Percentiles rank a stretch among this genome's conserved stretches.
Conservation (phyloP, 169 alveolate species). For the Plasmodium cynomolgi region DNA sequence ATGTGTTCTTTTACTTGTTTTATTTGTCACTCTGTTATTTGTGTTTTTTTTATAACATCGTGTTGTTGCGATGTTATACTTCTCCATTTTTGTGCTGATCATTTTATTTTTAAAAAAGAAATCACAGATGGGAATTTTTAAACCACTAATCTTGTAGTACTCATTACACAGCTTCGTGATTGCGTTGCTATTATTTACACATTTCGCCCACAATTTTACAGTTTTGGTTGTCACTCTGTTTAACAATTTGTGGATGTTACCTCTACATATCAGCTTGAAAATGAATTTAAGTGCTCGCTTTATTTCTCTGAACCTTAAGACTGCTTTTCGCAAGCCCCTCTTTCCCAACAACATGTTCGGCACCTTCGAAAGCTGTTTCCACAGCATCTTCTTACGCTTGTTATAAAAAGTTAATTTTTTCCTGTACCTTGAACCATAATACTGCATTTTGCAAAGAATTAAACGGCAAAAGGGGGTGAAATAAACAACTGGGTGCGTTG, state of each 20-base stretch:
- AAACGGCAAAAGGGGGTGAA: conserved; percentile 1
- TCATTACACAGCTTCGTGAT: conserved; percentile 25
- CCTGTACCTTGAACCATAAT: conserved; percentile 33
- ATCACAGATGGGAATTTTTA: conserved; percentile 8
- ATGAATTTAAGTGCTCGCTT: conserved; percentile 20
- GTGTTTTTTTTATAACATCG: neutral
- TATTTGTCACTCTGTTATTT: conserved; percentile 4
- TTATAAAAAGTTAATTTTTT: conserved; percentile 9
- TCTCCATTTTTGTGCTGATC: conserved; percentile 9
- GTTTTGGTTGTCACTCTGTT: conserved; percentile 5
- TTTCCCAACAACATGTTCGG: conserved; percentile 18
- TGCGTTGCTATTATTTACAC: conserved; percentile 17
- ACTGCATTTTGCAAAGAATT: conserved; percentile 13
- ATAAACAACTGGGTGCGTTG: conserved; percentile 6
- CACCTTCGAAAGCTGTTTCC: conserved; percentile 39
- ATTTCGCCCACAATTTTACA: conserved; percentile 36
- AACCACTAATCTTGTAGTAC: conserved; percentile 5
- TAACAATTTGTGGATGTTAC: conserved; percentile 17
- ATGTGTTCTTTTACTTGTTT: neutral
- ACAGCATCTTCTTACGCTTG: conserved; percentile 45
- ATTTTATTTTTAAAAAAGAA: conserved; percentile 34
- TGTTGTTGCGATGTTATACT: neutral
- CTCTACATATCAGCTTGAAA: conserved; percentile 6
- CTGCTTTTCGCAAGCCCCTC: conserved; percentile 9
- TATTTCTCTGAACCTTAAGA: neutral